Evolutionary conservation across 768 basidiomycete genomes (phyloP).

Genomic region (Amanita rubescens): DNA sequence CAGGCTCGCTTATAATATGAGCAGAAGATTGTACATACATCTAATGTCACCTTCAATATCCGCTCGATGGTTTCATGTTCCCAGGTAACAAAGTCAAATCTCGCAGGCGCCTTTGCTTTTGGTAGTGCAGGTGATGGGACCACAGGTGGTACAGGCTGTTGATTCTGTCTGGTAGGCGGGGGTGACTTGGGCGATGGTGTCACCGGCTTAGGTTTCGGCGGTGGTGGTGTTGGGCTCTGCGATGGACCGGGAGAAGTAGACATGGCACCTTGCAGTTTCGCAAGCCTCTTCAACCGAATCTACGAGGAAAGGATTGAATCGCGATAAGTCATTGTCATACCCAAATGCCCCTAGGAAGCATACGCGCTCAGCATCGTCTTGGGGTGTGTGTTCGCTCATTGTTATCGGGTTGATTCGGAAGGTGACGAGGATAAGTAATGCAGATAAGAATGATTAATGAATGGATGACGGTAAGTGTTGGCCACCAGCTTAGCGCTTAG

Average conservation of each 20-base stretch:
- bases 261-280: constrained; percentile 55
- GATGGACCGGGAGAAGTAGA: constrained; percentile 15
- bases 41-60: constrained; percentile 74
- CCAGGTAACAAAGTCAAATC: constrained; percentile 60
- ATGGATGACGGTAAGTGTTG: not conserved
- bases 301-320: constrained; percentile 21
- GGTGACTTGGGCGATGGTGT: constrained; percentile 27
- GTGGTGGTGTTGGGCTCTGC: constrained; percentile 28
- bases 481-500: not conserved
- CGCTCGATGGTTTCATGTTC: constrained; percentile 60
- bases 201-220: constrained; percentile 32
- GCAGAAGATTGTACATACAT: constrained; percentile 39
- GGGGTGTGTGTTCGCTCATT: constrained; percentile 45
- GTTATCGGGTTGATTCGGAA: not conserved
- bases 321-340: not conserved
- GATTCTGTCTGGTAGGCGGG: constrained; percentile 17
- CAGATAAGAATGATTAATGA: not conserved
- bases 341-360: constrained; percentile 10
- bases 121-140: constrained; percentile 25
- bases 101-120: constrained; percentile 45
- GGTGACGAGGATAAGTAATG: too few species aligned
- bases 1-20: not conserved
- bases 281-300: constrained; percentile 91
- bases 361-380: constrained; percentile 80
- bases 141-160: constrained; percentile 23